phyloP scores from a whole-genome alignment of 2,329 filamentous ascomycete species.

The Dactylellina parvicollis region DNA sequence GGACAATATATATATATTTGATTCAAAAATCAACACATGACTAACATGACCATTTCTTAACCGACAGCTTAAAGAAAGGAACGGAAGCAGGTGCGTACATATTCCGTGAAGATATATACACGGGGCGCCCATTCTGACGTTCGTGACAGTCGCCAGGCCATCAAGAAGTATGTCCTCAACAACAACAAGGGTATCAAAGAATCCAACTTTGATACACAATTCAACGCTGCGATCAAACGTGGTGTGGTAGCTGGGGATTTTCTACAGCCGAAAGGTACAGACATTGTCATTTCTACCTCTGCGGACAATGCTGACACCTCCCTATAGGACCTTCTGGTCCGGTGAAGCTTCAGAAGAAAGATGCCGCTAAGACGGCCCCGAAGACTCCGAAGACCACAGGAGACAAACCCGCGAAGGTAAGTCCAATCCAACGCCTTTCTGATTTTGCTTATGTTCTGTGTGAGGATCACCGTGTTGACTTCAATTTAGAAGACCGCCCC shows the following conservation, averaged over 20 bases:
- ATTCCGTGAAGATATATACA: background rate
- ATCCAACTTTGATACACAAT: conserved; percentile 47
- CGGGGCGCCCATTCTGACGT: background rate
- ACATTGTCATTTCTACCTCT: background rate
- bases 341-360: conserved; percentile 52
- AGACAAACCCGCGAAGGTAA: conserved; percentile 42
- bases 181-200: conserved; percentile 53
- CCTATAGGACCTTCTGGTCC: conserved; percentile 36
- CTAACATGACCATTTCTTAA: background rate
- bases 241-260: conserved; percentile 43
- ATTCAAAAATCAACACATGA: background rate
- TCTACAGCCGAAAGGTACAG: conserved; percentile 44
- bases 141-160: conserved; percentile 33
- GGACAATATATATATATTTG: background rate
- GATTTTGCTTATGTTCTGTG: background rate
- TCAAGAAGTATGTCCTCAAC: conserved; percentile 52
- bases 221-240: conserved; percentile 44
- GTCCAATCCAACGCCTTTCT: background rate
- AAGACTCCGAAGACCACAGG: conserved; percentile 27
- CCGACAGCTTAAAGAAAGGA: conserved; percentile 46
- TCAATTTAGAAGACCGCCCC: conserved; percentile 7
- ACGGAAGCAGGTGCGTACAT: conserved; percentile 47
- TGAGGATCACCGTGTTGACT: background rate
- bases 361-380: conserved; percentile 26
- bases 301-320: background rate